phyloP scores from a whole-genome alignment of 2,329 filamentous ascomycete species.

The Talaromyces sp. region DNA sequence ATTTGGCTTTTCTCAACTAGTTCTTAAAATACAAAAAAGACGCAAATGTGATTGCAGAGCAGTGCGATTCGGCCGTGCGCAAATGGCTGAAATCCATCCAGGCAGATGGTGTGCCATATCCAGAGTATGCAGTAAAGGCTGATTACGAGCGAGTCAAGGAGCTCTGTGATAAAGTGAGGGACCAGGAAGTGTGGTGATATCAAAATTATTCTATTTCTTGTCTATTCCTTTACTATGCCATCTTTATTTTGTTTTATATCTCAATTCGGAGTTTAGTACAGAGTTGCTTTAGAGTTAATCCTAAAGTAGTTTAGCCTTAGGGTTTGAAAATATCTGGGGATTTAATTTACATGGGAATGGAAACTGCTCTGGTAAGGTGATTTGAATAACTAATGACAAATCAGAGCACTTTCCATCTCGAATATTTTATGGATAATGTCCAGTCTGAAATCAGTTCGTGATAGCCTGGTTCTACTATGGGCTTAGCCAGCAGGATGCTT shows the following conservation, averaged over 20 bases:
- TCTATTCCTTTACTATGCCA: no score
- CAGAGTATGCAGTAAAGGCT: neutral
- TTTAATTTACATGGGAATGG: neutral
- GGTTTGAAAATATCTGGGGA: neutral
- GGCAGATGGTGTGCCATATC: constrained; percentile 2
- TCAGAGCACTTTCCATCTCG: no score
- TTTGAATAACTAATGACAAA: no score
- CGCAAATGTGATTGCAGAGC: neutral
- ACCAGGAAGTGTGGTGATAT: no score
- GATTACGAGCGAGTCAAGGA: neutral
- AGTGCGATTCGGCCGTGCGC: neutral
- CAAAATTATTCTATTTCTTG: no score
- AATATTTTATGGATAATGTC: no score
- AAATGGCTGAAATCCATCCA: constrained; percentile 2
- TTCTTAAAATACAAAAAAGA: neutral
- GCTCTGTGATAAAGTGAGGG: no score
- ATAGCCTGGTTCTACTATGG: neutral
- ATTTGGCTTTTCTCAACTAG: constrained; percentile 7
- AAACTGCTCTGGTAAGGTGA: neutral
- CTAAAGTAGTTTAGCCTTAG: no score
- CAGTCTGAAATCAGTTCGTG: neutral
- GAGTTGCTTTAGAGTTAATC: no score
- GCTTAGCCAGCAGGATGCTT: neutral
- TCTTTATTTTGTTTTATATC: no score
- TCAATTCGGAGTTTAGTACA: no score